Base-by-base conservation (phyloP, 108 stramenopile genomes). In the Skeletonema marinoi region DNA sequence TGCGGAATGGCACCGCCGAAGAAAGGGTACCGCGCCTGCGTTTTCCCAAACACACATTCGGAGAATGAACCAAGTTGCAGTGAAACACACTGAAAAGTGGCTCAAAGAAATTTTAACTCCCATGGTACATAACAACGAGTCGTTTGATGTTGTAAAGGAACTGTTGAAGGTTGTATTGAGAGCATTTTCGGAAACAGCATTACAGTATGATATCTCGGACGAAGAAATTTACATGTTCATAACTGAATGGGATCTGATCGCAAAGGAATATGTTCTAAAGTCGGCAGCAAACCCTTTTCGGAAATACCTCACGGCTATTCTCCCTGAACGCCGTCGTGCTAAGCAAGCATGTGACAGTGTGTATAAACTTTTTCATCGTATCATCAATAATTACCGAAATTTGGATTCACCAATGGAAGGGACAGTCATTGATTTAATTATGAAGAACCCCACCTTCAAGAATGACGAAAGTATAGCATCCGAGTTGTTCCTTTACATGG, bases 131-230 rank as follows among this genome's bases (percentile, higher is more conserved):
- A 46, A 46, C 14, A 16, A 12, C 5, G 38, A 69, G 65, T n/a
- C 79, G 6, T 87, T 87, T 71, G 86, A 87, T 65, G 60, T 73
- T 4, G 70, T 59, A 16, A 36, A 79, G 29, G 83, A 84, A 73
- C 67, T 87, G 63, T 31, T 67, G 12, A 33, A 36, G 2, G 69
- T 84, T 8, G 14, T 35, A 25, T 31, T 75, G 6, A 42, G 17
- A 36, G 65, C 41, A 14, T 19, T 75, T 14, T 32, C 19, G 4
- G 48, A 75, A 56, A 44, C 74, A 4, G 74, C 46, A 6, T 67
- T 75, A 30, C 65, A 75, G 19, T 75, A 75, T 31, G 13, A 42
- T 5, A 44, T 44, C 6, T 17, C 50, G 4, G 21, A 50, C 4
- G 46, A 66, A 17, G 74, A 67, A 48, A n/a, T 19, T 5, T 17